Percentiles rank a stretch among this genome's conserved stretches.
These are phyloP conservation scores for Phialophora tarda DNA, from an alignment of 2,329 filamentous ascomycete species.

Conservation along the genomic window DNA sequence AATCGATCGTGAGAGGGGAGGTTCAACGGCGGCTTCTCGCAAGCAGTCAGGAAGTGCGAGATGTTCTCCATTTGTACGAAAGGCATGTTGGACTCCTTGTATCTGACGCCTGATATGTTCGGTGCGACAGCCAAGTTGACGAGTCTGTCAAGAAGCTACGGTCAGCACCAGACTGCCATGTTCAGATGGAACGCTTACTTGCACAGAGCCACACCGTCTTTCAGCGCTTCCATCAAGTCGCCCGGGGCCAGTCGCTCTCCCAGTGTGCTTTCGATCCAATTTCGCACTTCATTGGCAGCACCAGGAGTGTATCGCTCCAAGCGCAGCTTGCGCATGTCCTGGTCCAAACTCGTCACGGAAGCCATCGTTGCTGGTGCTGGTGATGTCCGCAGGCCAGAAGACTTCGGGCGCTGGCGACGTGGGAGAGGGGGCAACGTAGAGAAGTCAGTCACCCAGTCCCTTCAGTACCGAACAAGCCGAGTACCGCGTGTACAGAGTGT, in stretches of 20 bases:
- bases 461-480: slow-evolving; percentile 3
- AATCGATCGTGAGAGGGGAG: slow-evolving; percentile 94
- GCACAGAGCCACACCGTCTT: slow-evolving; percentile 92
- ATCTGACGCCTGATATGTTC: slow-evolving; percentile 68
- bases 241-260: slow-evolving; percentile 72
- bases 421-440: slow-evolving; percentile 8
- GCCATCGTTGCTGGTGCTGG: slow-evolving; percentile 66
- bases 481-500: slow-evolving; percentile 3
- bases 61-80: slow-evolving; percentile 99
- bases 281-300: slow-evolving; percentile 80
- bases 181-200: slow-evolving; percentile 60
- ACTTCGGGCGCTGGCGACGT: not conserved
- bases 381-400: not conserved
- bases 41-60: slow-evolving; percentile 88
- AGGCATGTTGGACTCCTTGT: slow-evolving; percentile 91
- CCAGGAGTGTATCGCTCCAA: slow-evolving; percentile 90
- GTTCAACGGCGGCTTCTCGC: slow-evolving; percentile 81
- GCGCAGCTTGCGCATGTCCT: slow-evolving; percentile 91
- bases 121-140: slow-evolving; percentile 81
- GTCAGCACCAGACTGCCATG: slow-evolving; percentile 30
- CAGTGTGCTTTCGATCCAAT: slow-evolving; percentile 84
- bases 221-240: slow-evolving; percentile 83
- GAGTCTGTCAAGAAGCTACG: slow-evolving; percentile 61
- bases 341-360: slow-evolving; percentile 90
- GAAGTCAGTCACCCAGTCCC: not conserved